Conservation (phyloP, 2,329 filamentous ascomycete species). For the Trichoderma asperellum region DNA sequence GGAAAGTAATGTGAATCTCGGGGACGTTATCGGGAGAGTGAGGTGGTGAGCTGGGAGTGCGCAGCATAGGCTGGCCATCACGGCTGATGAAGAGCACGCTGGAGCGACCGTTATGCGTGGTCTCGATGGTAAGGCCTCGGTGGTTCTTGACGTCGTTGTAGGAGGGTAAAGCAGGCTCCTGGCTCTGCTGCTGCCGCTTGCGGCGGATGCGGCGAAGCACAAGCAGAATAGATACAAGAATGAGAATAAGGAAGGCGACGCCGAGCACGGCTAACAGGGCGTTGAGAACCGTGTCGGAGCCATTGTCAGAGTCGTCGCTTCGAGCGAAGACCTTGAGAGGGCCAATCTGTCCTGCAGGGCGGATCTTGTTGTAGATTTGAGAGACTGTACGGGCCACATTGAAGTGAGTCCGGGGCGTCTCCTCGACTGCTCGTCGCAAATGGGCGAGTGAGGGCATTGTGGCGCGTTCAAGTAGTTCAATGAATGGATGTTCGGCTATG, state of each 20-base stretch:
- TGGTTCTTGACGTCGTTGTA: constrained; percentile 65
- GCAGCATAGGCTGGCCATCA: constrained; percentile 74
- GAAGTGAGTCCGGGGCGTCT: constrained; percentile 15
- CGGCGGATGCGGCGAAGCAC: constrained; percentile 69
- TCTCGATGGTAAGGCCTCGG: constrained; percentile 62
- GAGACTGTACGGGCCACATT: constrained; percentile 18
- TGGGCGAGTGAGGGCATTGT: constrained; percentile 27
- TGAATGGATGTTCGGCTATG: constrained; percentile 19
- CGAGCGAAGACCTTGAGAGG: constrained; percentile 18
- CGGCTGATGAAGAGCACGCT: constrained; percentile 79
- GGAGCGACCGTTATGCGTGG: constrained; percentile 58
- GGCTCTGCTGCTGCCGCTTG: constrained; percentile 52
- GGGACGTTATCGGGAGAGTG: constrained; percentile 82
- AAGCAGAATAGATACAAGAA: constrained; percentile 69
- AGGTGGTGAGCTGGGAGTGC: constrained; percentile 74
- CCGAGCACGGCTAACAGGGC: constrained; percentile 80
- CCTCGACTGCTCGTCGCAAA: constrained; percentile 25
- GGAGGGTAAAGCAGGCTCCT: constrained; percentile 61
- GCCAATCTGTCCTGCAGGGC: constrained; percentile 19
- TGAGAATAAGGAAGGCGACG: constrained; percentile 72
- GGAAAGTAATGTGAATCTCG: constrained; percentile 98
- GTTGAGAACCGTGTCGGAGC: constrained; percentile 68
- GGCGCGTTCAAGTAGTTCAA: constrained; percentile 17
- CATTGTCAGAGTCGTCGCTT: constrained; percentile 44
- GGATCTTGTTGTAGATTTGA: constrained; percentile 19